phyloP scores from a whole-genome alignment of 169 alveolate species.

The Babesia sp. region DNA sequence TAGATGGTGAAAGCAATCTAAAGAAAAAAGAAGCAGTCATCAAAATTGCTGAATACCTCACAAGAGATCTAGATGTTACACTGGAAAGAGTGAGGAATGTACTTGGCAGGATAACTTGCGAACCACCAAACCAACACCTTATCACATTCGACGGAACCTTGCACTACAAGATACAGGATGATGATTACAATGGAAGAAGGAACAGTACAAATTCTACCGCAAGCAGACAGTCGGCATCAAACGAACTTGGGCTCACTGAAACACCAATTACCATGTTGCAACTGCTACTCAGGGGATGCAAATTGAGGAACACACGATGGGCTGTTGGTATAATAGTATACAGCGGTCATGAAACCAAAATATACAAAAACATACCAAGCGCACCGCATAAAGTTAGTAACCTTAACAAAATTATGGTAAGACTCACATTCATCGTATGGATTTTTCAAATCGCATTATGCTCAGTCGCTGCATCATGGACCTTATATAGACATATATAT shows the following conservation, averaged over 20 bases:
- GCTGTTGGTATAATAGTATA: constrained; percentile 91
- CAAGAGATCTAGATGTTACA: constrained; percentile 36
- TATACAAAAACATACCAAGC: constrained; percentile 82
- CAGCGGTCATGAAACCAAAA: constrained; percentile 95
- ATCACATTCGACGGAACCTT: constrained; percentile 57
- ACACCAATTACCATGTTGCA: constrained; percentile 47
- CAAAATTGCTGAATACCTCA: constrained; percentile 14
- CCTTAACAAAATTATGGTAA: constrained; percentile 73
- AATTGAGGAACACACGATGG: constrained; percentile 90
- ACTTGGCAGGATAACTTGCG: constrained; percentile 33
- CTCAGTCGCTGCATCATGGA: constrained; percentile 67
- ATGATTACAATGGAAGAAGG: not conserved
- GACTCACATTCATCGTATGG: constrained; percentile 78
- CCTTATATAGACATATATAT: constrained; percentile 25
- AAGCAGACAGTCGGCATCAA: not conserved
- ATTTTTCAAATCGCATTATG: constrained; percentile 73
- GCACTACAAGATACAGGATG: constrained; percentile 16
- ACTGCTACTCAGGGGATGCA: constrained; percentile 90
- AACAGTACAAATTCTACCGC: not conserved
- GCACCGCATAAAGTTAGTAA: constrained; percentile 80
- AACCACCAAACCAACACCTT: constrained; percentile 59
- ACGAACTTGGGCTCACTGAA: not conserved
- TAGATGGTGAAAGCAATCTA: constrained; percentile 96
- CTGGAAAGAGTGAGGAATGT: constrained; percentile 38
- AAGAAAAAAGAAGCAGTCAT: constrained; percentile 83